phyloP scores from a whole-genome alignment of 2,329 filamentous ascomycete genomes.

The Paraphoma sp. region DNA sequence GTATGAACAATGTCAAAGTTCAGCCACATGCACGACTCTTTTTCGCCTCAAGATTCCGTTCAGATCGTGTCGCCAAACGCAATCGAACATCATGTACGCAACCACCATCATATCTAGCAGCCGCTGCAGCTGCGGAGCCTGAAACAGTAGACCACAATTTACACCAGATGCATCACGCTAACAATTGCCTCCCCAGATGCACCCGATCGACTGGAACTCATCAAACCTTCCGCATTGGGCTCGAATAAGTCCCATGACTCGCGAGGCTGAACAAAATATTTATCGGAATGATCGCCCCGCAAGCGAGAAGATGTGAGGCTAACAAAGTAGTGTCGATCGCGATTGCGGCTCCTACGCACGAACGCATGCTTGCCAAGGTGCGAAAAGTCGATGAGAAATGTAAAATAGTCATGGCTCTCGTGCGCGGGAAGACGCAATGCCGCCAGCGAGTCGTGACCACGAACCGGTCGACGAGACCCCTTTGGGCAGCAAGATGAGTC shows the following conservation, averaged over 20 bases:
- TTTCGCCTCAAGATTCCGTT: not conserved
- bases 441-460: not conserved
- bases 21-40: not conserved
- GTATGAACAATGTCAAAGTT: not conserved
- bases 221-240: slow-evolving; percentile 3
- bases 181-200: not conserved
- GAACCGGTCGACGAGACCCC: not conserved
- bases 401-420: too few species aligned
- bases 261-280: not conserved
- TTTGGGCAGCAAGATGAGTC: not conserved
- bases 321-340: slow-evolving; percentile 5
- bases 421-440: not conserved
- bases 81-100: not conserved
- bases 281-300: slow-evolving; percentile 3
- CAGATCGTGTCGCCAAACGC: not conserved
- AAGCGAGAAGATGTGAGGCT: slow-evolving; percentile 2
- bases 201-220: slow-evolving; percentile 3
- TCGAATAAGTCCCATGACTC: not conserved
- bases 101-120: not conserved
- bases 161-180: not conserved
- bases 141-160: not conserved
- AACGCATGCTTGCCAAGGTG: not conserved
- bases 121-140: not conserved
- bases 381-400: not conserved
- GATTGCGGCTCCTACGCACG: slow-evolving; percentile 3